phyloP scores from a whole-genome alignment of 306 rosid species.

The Sechiopsis laciniata region DNA sequence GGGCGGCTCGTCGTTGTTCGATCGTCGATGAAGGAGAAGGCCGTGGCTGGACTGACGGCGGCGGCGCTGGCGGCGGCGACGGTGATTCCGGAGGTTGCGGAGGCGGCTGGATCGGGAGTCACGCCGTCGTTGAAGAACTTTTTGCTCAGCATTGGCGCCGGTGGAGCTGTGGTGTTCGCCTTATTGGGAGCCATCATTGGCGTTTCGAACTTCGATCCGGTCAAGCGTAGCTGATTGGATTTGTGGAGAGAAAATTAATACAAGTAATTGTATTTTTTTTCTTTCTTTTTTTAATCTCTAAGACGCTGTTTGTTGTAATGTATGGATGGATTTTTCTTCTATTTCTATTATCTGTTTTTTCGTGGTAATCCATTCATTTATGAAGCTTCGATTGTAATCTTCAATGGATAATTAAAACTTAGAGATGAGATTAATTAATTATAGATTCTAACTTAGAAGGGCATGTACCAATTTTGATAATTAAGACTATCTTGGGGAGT shows the following conservation, averaged over 20 bases:
- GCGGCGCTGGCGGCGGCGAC: slow-evolving; percentile 66
- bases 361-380: too few species aligned
- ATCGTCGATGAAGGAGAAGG: slow-evolving; percentile 84
- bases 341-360: too few species aligned
- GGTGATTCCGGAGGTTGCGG: slow-evolving; percentile 84
- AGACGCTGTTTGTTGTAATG: not conserved
- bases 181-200: slow-evolving; percentile 71
- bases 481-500: too few species aligned
- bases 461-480: too few species aligned
- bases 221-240: slow-evolving; percentile 55
- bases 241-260: too few species aligned
- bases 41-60: slow-evolving; percentile 59
- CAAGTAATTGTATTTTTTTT: not conserved
- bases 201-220: slow-evolving; percentile 90
- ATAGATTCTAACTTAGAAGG: too few species aligned
- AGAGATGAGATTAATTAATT: too few species aligned
- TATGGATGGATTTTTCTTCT: not conserved
- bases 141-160: slow-evolving; percentile 89
- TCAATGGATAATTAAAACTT: too few species aligned
- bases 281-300: not conserved
- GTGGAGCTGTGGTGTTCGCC: slow-evolving; percentile 56
- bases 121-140: slow-evolving; percentile 89
- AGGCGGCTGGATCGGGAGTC: slow-evolving; percentile 60
- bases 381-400: too few species aligned
- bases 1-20: slow-evolving; percentile 42